Evolutionary conservation across 2,329 filamentous ascomycete species (phyloP).

Genomic region (Paecilomyces variotii): DNA sequence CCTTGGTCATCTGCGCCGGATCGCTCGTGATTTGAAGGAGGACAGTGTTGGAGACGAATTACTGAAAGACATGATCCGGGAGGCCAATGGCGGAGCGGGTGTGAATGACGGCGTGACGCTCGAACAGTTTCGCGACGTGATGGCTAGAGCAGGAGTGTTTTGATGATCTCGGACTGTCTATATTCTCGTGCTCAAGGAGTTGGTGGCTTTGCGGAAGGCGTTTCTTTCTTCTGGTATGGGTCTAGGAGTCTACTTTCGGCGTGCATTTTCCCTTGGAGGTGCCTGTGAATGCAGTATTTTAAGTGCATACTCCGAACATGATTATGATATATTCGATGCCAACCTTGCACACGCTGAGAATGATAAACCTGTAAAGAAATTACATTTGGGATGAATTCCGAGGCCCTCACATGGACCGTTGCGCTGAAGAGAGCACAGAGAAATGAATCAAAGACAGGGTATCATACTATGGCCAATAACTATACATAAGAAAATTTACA

Average conservation of each 20-base stretch:
- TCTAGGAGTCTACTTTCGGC: neutral
- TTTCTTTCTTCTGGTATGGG: neutral
- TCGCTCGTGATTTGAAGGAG: constrained; percentile 76
- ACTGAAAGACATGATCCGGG: constrained; percentile 86
- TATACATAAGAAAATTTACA: no score
- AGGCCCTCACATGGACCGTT: no score
- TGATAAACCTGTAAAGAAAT: no score
- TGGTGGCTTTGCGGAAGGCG: neutral
- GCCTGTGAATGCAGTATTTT: neutral
- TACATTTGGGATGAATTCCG: no score
- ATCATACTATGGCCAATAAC: no score
- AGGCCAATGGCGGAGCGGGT: constrained; percentile 77
- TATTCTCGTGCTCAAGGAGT: constrained; percentile 18
- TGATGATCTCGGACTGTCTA: constrained; percentile 48
- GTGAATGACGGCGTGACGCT: constrained; percentile 62
- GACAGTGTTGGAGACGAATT: constrained; percentile 68
- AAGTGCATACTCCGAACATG: neutral
- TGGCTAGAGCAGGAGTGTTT: constrained; percentile 78
- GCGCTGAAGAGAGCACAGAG: no score
- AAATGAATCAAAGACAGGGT: no score
- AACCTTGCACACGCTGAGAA: neutral
- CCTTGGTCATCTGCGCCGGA: constrained; percentile 64
- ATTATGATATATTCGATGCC: neutral
- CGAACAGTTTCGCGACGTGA: constrained; percentile 78
- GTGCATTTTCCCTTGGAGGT: neutral